Base-by-base conservation (phyloP, 352 stramenopile genomes). In the Ophiocytium majus region DNA sequence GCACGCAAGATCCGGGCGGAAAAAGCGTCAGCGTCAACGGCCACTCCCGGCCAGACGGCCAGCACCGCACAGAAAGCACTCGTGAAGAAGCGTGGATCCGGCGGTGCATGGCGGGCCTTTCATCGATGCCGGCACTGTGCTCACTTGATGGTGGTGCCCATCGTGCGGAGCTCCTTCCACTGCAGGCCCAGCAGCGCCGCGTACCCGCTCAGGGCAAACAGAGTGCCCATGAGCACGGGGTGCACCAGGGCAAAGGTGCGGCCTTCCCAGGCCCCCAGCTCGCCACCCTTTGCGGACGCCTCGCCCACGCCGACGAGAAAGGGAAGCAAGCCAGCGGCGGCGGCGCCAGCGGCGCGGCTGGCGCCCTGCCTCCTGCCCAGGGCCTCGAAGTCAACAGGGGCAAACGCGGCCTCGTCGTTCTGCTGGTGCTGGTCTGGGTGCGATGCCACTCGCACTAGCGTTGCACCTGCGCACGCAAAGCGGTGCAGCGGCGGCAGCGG, bases 221-320 rank as follows among this genome's bases (percentile, higher is more conserved):
- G 50, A 23, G 71, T 80, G 49, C 83, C 84, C 86, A 89, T 89
- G 78, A 89, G n/a, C 32, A 88, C 80, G 23, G 87, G 87, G 83
- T 90, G 87, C n/a, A 90, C 19, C 14, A 90, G 82, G n/a, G 87
- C 85, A 9, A 80, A 76, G 5, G 76, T 84, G 50, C 75, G 64
- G 37, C 86, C 86, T 63, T 90, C 87, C 49, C 85, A 76, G 5
- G 90, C 82, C 34, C 87, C 87, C 35, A 86, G 89, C 79, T 90
- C 78, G 9, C 82, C 82, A 9, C 80, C 85, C 76, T 90, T 90
- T 0, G 87, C 87, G 31, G 75, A 78, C 28, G 86, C 87, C 43
- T 88, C 82, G 1, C 57, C 50, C 35, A 79, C 86, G 9, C 64
- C 79, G 32, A 89, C 10, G 10, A 89, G 33, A 33, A 89, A 76